phyloP scores from a whole-genome alignment of 2,329 filamentous ascomycete species.

The Lomentospora prolificans region DNA sequence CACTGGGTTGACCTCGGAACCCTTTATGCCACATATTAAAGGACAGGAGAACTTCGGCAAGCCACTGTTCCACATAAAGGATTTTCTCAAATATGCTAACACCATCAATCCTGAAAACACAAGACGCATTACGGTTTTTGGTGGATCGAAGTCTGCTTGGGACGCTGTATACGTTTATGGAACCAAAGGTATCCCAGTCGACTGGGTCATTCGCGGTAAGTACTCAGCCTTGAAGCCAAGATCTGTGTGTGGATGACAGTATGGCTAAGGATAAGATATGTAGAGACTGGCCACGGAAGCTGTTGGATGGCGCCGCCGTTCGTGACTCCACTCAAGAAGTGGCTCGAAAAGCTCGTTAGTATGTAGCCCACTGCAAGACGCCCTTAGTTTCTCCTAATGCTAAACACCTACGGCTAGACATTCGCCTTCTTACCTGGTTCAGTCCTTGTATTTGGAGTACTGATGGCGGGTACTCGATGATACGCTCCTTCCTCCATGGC shows the following conservation, averaged over 20 bases:
- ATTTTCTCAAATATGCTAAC: constrained; percentile 25
- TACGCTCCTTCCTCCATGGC: constrained; percentile 46
- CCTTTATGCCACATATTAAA: constrained; percentile 28
- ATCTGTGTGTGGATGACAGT: not conserved
- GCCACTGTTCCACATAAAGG: constrained; percentile 32
- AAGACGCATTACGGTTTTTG: constrained; percentile 36
- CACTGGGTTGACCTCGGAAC: constrained; percentile 35
- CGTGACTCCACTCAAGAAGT: constrained; percentile 55
- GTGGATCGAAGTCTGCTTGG: constrained; percentile 47
- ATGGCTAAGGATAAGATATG: not conserved
- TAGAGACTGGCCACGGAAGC: constrained; percentile 38
- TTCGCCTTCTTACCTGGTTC: constrained; percentile 62
- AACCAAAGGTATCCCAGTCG: constrained; percentile 33
- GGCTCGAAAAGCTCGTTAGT: constrained; percentile 57
- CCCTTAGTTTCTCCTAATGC: too few species aligned
- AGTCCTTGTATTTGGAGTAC: constrained; percentile 64
- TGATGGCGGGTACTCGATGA: constrained; percentile 46
- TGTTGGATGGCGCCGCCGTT: constrained; percentile 43
- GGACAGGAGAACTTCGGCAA: constrained; percentile 25
- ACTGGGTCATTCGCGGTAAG: constrained; percentile 38
- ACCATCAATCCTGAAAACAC: constrained; percentile 18
- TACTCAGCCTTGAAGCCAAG: not conserved
- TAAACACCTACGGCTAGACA: constrained; percentile 25
- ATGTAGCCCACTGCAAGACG: too few species aligned
- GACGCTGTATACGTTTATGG: constrained; percentile 47